phyloP scores from a whole-genome alignment of 106 monocot genomes.

The Ottelia alismoides region DNA sequence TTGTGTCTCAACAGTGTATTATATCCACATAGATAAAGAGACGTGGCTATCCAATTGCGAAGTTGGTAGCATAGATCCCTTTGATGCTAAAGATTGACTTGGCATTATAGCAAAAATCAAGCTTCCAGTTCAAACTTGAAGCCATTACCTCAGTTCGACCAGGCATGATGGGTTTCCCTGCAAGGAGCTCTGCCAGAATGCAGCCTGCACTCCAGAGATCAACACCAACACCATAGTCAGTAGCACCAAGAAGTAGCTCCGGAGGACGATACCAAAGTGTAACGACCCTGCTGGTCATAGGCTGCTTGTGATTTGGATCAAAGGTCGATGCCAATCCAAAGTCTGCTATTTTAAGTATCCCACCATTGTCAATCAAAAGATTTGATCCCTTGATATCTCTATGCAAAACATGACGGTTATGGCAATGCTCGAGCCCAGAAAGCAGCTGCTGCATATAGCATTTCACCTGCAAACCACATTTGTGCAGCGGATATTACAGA shows the following conservation, averaged over 20 bases:
- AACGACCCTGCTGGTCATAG: conserved; percentile 18
- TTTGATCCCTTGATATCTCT: conserved; percentile 22
- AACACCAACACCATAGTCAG: conserved; percentile 14
- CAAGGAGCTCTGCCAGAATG: conserved; percentile 18
- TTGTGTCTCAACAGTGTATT: background rate
- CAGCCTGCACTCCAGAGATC: conserved; percentile 33
- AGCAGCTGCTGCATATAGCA: conserved; percentile 27
- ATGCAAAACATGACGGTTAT: conserved; percentile 13
- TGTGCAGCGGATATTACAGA: too few species aligned
- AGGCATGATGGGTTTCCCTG: conserved; percentile 14
- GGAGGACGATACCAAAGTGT: conserved; percentile 24
- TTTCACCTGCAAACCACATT: conserved; percentile 16
- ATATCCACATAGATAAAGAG: background rate
- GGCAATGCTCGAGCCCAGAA: conserved; percentile 23
- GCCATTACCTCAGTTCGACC: conserved; percentile 23
- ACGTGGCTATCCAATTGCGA: background rate
- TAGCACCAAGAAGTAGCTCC: conserved; percentile 17
- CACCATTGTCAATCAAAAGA: conserved; percentile 16
- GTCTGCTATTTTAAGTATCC: conserved; percentile 21
- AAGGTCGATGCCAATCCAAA: conserved; percentile 15
- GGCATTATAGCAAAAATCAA: background rate
- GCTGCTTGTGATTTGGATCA: conserved; percentile 13
- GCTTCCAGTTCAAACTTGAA: too few species aligned
- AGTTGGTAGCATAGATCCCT: background rate
- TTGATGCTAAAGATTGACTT: background rate